phyloP scores from a whole-genome alignment of 2,329 filamentous ascomycete genomes.

The Talaromyces sp. region DNA sequence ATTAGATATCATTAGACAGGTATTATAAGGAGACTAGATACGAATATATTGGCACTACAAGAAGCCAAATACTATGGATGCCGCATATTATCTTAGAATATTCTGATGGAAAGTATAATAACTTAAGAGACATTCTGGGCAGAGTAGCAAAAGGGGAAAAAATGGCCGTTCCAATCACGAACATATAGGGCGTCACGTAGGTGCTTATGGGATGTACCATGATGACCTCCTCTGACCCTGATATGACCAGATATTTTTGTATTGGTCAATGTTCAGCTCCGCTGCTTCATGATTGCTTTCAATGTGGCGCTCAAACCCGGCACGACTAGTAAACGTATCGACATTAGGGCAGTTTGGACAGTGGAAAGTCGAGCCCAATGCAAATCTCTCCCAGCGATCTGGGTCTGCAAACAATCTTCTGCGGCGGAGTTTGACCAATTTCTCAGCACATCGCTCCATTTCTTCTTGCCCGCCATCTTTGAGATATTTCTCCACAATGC shows the following conservation, averaged over 20 bases:
- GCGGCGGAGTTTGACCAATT: constrained; percentile 6
- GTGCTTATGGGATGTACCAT: neutral
- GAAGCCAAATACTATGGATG: too few species aligned
- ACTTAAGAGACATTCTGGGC: neutral
- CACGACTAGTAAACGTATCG: constrained; percentile 2
- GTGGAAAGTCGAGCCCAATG: neutral
- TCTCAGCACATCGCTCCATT: constrained; percentile 3
- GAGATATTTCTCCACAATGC: neutral
- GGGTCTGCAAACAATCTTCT: neutral
- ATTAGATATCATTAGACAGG: too few species aligned
- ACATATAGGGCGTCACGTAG: neutral
- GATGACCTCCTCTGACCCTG: neutral
- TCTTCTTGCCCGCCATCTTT: constrained; percentile 4
- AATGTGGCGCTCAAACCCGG: neutral
- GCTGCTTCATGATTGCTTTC: neutral
- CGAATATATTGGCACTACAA: too few species aligned
- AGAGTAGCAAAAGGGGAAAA: neutral
- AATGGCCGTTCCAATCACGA: neutral
- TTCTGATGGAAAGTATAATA: neutral
- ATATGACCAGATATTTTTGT: neutral
- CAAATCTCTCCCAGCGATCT: constrained; percentile 7
- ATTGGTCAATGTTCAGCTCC: neutral
- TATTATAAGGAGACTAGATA: too few species aligned
- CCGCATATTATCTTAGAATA: too few species aligned
- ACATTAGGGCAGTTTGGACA: constrained; percentile 3